These are phyloP conservation scores for Cytospora chrysosperma DNA, from an alignment of 2,329 filamentous ascomycete species.

Conservation along the genomic window DNA sequence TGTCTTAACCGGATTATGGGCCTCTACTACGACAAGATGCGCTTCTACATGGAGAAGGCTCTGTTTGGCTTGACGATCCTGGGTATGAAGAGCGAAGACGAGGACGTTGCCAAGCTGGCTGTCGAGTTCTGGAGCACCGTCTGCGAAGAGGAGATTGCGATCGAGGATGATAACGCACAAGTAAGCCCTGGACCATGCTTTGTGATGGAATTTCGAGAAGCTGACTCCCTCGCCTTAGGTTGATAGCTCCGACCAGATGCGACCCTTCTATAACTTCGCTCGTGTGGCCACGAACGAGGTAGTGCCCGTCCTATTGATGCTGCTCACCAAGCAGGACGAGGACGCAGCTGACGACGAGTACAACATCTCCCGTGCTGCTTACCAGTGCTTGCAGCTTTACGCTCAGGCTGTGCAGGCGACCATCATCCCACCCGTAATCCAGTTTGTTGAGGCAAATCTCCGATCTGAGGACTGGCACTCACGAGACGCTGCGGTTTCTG, in stretches of 20 bases:
- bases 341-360: conserved; percentile 97
- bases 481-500: conserved; percentile 92
- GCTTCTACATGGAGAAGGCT: conserved; percentile 99
- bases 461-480: conserved; percentile 91
- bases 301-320: conserved; percentile 82
- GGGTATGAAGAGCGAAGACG: conserved; percentile 97
- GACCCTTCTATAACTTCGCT: conserved; percentile 94
- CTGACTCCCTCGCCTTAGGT: conserved; percentile 38
- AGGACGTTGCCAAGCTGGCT: conserved; percentile 96
- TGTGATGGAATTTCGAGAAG: neutral
- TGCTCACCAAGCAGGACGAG: conserved; percentile 96
- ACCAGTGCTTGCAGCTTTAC: conserved; percentile 95
- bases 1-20: conserved; percentile 98
- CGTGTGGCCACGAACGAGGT: conserved; percentile 91
- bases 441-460: conserved; percentile 89
- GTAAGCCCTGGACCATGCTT: conserved; percentile 41
- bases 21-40: conserved; percentile 99
- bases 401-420: conserved; percentile 84
- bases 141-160: conserved; percentile 96
- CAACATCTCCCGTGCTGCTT: conserved; percentile 90
- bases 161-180: conserved; percentile 93
- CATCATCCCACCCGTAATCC: conserved; percentile 81
- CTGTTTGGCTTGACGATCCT: conserved; percentile 95
- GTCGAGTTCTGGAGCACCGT: conserved; percentile 99
- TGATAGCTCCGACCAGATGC: conserved; percentile 78